A percentile compares a stretch with the other conserved stretches of the same genome.
These are phyloP conservation scores for Citrus trifoliata DNA, from an alignment of 345 rosid species.

Conservation along the genomic window DNA sequence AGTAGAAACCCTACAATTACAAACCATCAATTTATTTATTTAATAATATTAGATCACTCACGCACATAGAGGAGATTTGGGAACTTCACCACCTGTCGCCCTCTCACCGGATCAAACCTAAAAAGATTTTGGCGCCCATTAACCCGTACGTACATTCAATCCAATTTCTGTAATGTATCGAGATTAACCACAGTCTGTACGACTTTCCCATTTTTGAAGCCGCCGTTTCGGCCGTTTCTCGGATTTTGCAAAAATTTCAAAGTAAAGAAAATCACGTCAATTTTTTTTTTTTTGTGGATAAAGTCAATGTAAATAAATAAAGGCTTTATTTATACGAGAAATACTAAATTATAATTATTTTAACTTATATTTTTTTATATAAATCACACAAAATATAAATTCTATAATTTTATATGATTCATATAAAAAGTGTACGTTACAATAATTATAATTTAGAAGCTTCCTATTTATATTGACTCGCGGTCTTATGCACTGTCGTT, in stretches of 20 bases:
- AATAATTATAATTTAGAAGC: too few species aligned
- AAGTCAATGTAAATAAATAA: too few species aligned
- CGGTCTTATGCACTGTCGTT: not conserved
- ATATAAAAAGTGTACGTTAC: too few species aligned
- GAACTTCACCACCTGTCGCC: not conserved
- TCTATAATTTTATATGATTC: too few species aligned
- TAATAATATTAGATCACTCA: too few species aligned
- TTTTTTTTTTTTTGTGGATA: not conserved
- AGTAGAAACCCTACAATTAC: too few species aligned
- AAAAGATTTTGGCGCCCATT: not conserved
- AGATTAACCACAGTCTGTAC: too few species aligned
- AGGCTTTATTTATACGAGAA: not conserved
- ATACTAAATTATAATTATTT: too few species aligned
- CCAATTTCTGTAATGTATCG: not conserved
- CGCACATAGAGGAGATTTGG: not conserved
- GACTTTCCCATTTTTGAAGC: constrained; percentile 24
- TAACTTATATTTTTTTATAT: too few species aligned
- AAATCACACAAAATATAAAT: too few species aligned
- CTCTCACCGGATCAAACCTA: not conserved
- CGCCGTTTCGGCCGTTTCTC: constrained; percentile 10
- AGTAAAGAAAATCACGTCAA: not conserved
- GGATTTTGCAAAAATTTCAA: not conserved
- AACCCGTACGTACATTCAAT: not conserved
- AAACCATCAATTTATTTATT: too few species aligned
- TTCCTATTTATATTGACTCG: not conserved